Evolutionary conservation across 2,329 filamentous ascomycete species (phyloP).

Genomic region (Cytospora piceicola): DNA sequence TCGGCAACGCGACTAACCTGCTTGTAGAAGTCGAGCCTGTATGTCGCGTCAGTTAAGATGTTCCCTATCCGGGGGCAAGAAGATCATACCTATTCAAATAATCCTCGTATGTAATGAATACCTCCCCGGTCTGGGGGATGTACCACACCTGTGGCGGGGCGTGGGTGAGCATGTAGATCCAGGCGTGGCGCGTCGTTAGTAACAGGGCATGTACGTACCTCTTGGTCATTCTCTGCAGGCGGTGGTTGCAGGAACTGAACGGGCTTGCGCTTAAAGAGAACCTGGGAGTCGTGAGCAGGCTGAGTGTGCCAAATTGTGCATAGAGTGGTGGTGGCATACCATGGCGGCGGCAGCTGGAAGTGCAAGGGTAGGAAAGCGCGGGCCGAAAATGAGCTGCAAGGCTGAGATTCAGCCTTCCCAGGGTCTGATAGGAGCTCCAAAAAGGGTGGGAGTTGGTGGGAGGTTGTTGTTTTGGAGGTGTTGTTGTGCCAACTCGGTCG

Average conservation of each 20-base stretch:
- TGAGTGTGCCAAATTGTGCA: constrained; percentile 31
- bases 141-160: constrained; percentile 74
- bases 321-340: constrained; percentile 37
- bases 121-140: constrained; percentile 85
- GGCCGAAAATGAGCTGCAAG: constrained; percentile 45
- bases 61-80: neutral
- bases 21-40: constrained; percentile 89
- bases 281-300: constrained; percentile 57
- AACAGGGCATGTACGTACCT: constrained; percentile 61
- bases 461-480: constrained; percentile 35
- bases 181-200: constrained; percentile 19
- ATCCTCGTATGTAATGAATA: constrained; percentile 86
- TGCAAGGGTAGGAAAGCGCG: constrained; percentile 31
- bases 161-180: constrained; percentile 31
- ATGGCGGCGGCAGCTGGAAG: constrained; percentile 36
- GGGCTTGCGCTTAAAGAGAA: constrained; percentile 94
- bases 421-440: constrained; percentile 35
- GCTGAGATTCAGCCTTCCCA: constrained; percentile 44
- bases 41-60: constrained; percentile 39
- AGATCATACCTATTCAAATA: constrained; percentile 77
- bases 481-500: constrained; percentile 33
- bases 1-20: constrained; percentile 61
- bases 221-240: constrained; percentile 76
- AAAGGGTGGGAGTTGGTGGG: constrained; percentile 37
- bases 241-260: constrained; percentile 79